phyloP scores from a whole-genome alignment of 257 asterid species.

The Rehmannia glutinosa region DNA sequence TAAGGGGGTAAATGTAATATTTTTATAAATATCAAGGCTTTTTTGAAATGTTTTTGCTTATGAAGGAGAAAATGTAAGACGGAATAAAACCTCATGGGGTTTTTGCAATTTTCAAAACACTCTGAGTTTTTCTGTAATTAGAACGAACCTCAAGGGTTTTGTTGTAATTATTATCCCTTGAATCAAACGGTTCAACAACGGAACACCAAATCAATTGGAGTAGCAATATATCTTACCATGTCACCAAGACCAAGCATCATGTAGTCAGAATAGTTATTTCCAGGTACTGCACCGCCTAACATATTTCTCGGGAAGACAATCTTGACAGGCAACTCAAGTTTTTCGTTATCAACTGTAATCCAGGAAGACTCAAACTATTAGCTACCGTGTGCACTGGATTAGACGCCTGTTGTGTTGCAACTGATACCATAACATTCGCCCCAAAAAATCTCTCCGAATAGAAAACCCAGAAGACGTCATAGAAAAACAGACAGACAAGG shows the following conservation, averaged over 20 bases:
- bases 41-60: too few species aligned
- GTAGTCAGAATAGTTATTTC: conserved; percentile 54
- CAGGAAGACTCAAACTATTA: conserved; percentile 88
- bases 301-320: conserved; percentile 90
- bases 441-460: conserved; percentile 92
- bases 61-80: too few species aligned
- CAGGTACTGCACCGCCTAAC: conserved; percentile 74
- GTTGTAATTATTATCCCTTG: too few species aligned
- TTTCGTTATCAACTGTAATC: conserved; percentile 76
- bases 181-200: conserved; percentile 76
- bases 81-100: too few species aligned
- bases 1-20: too few species aligned
- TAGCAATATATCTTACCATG: conserved; percentile 53
- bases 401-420: conserved; percentile 90
- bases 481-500: conserved; percentile 76
- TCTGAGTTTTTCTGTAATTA: too few species aligned
- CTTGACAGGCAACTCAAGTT: conserved; percentile 93
- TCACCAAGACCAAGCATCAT: conserved; percentile 98
- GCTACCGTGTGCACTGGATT: conserved; percentile 94
- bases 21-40: too few species aligned
- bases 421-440: conserved; percentile 95
- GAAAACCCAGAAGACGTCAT: conserved; percentile 96
- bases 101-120: too few species aligned
- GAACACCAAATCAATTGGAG: conserved; percentile 74
- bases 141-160: too few species aligned